Evolutionary conservation across 1,139 yeast genomes (phyloP), one percentile per base, ranked within the genome.

Genomic region (Geotrichum klebahnii): DNA sequence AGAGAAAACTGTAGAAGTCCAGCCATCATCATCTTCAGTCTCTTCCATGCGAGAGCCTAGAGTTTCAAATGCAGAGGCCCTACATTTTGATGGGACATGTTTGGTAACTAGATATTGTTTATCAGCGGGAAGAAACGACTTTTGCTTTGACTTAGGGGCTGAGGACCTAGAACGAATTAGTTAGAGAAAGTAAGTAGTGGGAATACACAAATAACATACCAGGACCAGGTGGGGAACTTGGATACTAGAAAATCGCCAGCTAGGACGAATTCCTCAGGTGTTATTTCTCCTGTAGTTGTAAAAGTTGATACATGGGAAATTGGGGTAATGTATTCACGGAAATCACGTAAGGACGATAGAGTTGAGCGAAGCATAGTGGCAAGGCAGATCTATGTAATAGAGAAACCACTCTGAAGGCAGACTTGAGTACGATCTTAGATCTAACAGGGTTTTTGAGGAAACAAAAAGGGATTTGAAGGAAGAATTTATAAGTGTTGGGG

Each of bases 161-260:
- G 82, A 71, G 5, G 83, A 59, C 64, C 65, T 61, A 33, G 16
- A 37, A 28, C n/a, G n/a, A 22, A 8, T 9, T 12, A 16, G 24
- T 22, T 29, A 48, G 12, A 38, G 24, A 17, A n/a, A 16, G 12
- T 12, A 33, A 29, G 26, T 16, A 34, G 14, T n/a, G 31, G 10
- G 17, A 8, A 22, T 8, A 1, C 28, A 38, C 4, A 32, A 37
- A 19, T 5, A 32, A 55, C 61, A 28, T 60, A 75, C 98, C 99
- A 92, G 57, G 82, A 80, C 98, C 99, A 92, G 0, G 97, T 94
- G 1, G 98, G 97, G 67, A 94, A 92, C 73, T 86, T 86, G 67
- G 80, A 81, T 33, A 83, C 92, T 54, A 92, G 71, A 65, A 86
- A 89, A 62, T 90, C 96, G n/a, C 97, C 97, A 4, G 97, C 96